These are phyloP conservation scores for Clavariopsis aquatica DNA, from an alignment of 495 filamentous ascomycete species.

Conservation along the genomic window DNA sequence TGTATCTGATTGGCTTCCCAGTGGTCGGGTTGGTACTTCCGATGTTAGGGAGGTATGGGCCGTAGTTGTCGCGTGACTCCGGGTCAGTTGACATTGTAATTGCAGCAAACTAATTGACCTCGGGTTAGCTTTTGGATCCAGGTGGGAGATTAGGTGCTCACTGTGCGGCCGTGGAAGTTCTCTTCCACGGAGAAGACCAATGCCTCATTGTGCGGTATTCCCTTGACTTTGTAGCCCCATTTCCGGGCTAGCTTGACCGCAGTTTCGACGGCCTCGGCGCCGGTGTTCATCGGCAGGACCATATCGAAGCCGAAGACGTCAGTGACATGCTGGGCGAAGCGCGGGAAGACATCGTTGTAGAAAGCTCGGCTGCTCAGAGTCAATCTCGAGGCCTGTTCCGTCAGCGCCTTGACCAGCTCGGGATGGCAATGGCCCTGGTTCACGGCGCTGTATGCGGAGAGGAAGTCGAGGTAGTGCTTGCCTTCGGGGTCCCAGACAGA, in stretches of 20 bases:
- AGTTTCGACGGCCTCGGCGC: constrained; percentile 98
- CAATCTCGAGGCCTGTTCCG: constrained; percentile 84
- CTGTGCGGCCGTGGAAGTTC: constrained; percentile 96
- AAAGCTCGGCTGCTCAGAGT: constrained; percentile 95
- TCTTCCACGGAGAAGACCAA: constrained; percentile 80
- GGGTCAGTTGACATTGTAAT: constrained; percentile 94
- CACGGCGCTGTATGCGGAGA: constrained; percentile 95
- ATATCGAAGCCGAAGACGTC: constrained; percentile 92
- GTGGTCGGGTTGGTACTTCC: constrained; percentile 78
- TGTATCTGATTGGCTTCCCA: constrained; percentile 76
- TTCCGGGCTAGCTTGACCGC: constrained; percentile 96
- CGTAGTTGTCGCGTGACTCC: constrained; percentile 95
- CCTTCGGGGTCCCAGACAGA: constrained; percentile 97
- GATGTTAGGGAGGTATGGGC: constrained; percentile 87
- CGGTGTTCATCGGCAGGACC: constrained; percentile 99
- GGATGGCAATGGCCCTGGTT: constrained; percentile 99
- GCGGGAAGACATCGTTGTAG: constrained; percentile 98
- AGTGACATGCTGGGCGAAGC: constrained; percentile 91
- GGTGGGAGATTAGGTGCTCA: constrained; percentile 47
- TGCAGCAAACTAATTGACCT: constrained; percentile 70
- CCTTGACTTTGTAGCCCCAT: constrained; percentile 98
- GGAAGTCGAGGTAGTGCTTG: constrained; percentile 95
- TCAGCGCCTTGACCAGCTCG: constrained; percentile 84
- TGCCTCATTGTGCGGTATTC: constrained; percentile 80
- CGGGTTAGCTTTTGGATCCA: background rate